These are phyloP conservation scores for Aspergillus sp. DNA, from an alignment of 2,329 filamentous ascomycete genomes.

Conservation along the genomic window DNA sequence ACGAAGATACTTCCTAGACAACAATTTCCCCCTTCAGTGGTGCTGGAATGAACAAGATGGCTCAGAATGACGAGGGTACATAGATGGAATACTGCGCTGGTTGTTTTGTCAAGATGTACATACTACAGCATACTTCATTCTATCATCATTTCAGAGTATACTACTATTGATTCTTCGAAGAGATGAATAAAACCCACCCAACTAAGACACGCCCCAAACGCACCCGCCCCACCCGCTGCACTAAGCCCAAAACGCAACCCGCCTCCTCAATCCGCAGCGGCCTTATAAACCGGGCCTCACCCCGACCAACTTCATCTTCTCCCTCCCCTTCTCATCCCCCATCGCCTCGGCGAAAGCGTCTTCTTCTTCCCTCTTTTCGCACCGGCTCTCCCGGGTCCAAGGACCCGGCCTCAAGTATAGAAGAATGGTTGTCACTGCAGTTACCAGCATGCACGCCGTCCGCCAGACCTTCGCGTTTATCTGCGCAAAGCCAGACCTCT, in stretches of 20 bases:
- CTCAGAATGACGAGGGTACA: not conserved
- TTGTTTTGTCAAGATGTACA: not conserved
- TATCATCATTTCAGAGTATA: not conserved
- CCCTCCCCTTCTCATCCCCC: not conserved
- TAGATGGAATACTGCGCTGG: not conserved
- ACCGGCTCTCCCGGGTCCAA: conserved; percentile 16
- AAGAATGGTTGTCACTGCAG: conserved; percentile 17
- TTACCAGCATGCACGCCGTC: conserved; percentile 9
- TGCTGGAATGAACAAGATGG: not conserved
- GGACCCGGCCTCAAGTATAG: conserved; percentile 20
- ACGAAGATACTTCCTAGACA: not conserved
- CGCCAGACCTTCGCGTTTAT: conserved; percentile 9
- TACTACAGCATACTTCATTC: not conserved
- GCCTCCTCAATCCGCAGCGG: not conserved
- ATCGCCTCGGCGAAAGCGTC: conserved; percentile 3
- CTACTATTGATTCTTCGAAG: not conserved
- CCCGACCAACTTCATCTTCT: not conserved
- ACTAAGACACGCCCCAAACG: not conserved
- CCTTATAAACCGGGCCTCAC: conserved; percentile 2
- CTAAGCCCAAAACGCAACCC: not conserved
- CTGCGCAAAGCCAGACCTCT: conserved; percentile 4
- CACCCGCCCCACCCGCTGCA: not conserved
- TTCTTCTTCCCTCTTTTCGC: not conserved
- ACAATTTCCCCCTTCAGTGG: not conserved
- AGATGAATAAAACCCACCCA: not conserved